These are phyloP conservation scores for Pythium vanterpoolii DNA, from an alignment of 352 stramenopile species.

Conservation along the genomic window DNA sequence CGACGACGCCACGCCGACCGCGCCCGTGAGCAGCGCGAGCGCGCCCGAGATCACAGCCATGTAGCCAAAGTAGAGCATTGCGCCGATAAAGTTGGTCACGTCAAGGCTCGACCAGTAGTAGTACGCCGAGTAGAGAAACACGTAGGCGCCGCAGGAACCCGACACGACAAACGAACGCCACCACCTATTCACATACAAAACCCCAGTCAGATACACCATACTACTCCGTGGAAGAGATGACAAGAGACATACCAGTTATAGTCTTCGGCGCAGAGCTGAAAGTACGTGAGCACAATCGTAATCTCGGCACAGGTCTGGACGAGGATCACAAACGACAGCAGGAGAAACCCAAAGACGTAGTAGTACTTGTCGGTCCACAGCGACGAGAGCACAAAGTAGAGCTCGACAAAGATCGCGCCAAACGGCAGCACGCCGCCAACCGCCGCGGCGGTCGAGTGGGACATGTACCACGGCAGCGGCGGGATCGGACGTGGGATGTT, in stretches of 20 bases:
- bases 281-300: constrained; percentile 99
- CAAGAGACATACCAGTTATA: constrained; percentile 95
- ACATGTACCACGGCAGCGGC: constrained; percentile 99
- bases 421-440: constrained; percentile 99
- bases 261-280: constrained; percentile 99
- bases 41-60: constrained; percentile 97
- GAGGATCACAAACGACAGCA: constrained; percentile 98
- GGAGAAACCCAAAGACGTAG: constrained; percentile 99
- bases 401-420: constrained; percentile 99
- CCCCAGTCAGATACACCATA: not conserved
- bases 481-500: constrained; percentile 98
- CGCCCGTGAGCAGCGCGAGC: constrained; percentile 96
- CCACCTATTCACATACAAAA: constrained; percentile 61
- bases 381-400: constrained; percentile 99
- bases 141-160: constrained; percentile 95
- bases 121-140: constrained; percentile 99
- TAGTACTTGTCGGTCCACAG: constrained; percentile 99
- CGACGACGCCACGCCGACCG: constrained; percentile 95
- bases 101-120: constrained; percentile 97
- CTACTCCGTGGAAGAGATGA: not conserved
- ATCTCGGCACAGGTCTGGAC: constrained; percentile 99
- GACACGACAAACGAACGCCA: constrained; percentile 98
- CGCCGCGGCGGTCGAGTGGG: constrained; percentile 88
- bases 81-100: constrained; percentile 89
- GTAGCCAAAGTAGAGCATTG: constrained; percentile 98